phyloP scores from a whole-genome alignment of 2,329 filamentous ascomycete species.

The Zopfia rhizophila region DNA sequence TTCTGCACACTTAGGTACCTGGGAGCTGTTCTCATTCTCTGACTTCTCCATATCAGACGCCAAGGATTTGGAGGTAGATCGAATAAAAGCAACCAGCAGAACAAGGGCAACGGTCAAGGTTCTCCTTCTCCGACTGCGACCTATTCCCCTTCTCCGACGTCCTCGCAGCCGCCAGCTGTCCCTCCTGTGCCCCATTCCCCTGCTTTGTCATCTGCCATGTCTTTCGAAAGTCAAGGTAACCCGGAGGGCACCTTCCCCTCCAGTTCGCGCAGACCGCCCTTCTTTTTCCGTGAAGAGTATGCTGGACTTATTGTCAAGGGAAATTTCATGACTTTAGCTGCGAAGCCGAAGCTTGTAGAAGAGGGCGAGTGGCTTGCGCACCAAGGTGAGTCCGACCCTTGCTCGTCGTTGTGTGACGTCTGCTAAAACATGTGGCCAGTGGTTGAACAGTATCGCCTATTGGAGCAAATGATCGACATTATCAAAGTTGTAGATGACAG shows the following conservation, averaged over 20 bases:
- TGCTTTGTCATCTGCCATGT: constrained; percentile 61
- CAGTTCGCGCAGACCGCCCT: constrained; percentile 73
- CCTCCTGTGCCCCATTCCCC: constrained; percentile 50
- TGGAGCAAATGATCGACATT: constrained; percentile 89
- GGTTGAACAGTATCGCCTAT: constrained; percentile 89
- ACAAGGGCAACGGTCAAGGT: constrained; percentile 47
- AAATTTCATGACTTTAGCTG: constrained; percentile 96
- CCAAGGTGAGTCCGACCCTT: constrained; percentile 71
- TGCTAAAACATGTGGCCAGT: constrained; percentile 64
- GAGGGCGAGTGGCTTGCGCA: constrained; percentile 96
- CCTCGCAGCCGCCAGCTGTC: constrained; percentile 42
- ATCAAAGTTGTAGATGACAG: constrained; percentile 87
- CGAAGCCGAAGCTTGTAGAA: constrained; percentile 91
- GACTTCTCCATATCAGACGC: constrained; percentile 45
- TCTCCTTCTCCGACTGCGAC: constrained; percentile 48
- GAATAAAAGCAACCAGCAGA: constrained; percentile 52
- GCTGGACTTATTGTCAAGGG: constrained; percentile 93
- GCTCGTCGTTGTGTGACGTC: constrained; percentile 29
- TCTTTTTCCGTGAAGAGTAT: constrained; percentile 80
- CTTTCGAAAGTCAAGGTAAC: constrained; percentile 70
- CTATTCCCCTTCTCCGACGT: constrained; percentile 49
- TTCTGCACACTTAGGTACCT: constrained; percentile 2
- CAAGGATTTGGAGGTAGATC: constrained; percentile 56
- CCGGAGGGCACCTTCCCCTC: constrained; percentile 47
- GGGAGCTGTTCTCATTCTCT: constrained; percentile 22